phyloP scores from a whole-genome alignment of 208 protist genomes.

The Histomonas meleagridis region DNA sequence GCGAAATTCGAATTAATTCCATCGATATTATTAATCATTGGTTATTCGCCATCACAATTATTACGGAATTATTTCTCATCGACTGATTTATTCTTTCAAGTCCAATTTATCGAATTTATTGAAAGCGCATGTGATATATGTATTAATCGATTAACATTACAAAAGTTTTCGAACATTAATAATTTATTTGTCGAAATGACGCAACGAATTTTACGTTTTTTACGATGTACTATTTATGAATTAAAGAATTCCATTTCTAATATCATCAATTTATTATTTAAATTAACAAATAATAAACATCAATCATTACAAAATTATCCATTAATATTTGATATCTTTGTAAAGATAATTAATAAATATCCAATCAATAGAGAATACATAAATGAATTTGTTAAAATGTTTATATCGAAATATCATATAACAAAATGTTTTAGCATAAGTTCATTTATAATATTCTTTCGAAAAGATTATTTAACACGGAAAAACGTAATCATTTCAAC shows the following conservation, averaged over 20 bases:
- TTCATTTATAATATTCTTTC: neutral
- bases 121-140: neutral
- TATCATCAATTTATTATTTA: neutral
- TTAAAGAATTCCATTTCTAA: neutral
- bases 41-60: neutral
- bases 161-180: neutral
- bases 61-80: neutral
- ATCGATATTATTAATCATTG: neutral
- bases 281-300: neutral
- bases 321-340: neutral
- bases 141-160: neutral
- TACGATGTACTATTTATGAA: neutral
- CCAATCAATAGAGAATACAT: neutral
- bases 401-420: neutral
- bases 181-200: neutral
- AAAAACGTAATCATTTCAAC: neutral
- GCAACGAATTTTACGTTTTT: neutral
- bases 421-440: neutral
- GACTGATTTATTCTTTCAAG: neutral
- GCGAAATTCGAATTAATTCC: neutral
- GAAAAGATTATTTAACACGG: neutral
- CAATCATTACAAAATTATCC: neutral
- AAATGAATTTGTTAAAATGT: neutral
- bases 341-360: neutral
- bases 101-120: neutral